Evolutionary conservation across 352 stramenopile genomes (phyloP).

Genomic region (Plasmopara muralis): DNA sequence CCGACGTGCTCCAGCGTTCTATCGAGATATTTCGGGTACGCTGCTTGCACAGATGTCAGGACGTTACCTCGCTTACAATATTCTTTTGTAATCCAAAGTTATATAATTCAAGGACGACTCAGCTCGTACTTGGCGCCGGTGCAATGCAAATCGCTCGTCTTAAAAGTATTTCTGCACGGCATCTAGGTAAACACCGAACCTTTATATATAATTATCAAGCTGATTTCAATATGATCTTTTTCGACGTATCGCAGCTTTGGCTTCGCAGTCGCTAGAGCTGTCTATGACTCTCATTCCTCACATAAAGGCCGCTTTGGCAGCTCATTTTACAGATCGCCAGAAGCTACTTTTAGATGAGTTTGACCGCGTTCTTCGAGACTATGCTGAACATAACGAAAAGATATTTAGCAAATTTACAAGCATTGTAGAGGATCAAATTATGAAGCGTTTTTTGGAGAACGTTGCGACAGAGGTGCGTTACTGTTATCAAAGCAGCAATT

Average conservation of each 20-base stretch:
- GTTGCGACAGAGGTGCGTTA: conserved; percentile 48
- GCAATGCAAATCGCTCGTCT: conserved; percentile 94
- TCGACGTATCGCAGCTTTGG: conserved; percentile 63
- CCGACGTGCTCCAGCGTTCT: conserved; percentile 90
- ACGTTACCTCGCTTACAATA: conserved; percentile 4
- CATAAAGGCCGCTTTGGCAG: conserved; percentile 92
- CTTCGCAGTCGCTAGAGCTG: conserved; percentile 93
- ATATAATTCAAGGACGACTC: conserved; percentile 95
- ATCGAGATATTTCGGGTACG: conserved; percentile 86
- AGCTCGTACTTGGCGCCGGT: conserved; percentile 93
- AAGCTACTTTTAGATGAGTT: conserved; percentile 95
- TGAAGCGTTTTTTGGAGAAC: conserved; percentile 88
- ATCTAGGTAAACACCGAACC: conserved; percentile 61
- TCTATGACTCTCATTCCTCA: conserved; percentile 92
- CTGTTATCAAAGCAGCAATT: conserved; percentile 10
- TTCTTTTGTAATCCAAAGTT: conserved; percentile 50
- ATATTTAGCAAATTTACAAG: conserved; percentile 97
- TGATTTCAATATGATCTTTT: conserved; percentile 1
- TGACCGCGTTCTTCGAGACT: conserved; percentile 93
- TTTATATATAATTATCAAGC: not conserved
- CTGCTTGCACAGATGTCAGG: conserved; percentile 5
- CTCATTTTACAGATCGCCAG: conserved; percentile 92
- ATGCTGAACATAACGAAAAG: conserved; percentile 95
- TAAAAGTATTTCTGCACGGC: conserved; percentile 95
- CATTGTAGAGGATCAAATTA: conserved; percentile 95